These are phyloP conservation scores for Rhipidocladum racemiflorum DNA, from an alignment of 176 grass and related monocot species.

Conservation along the genomic window DNA sequence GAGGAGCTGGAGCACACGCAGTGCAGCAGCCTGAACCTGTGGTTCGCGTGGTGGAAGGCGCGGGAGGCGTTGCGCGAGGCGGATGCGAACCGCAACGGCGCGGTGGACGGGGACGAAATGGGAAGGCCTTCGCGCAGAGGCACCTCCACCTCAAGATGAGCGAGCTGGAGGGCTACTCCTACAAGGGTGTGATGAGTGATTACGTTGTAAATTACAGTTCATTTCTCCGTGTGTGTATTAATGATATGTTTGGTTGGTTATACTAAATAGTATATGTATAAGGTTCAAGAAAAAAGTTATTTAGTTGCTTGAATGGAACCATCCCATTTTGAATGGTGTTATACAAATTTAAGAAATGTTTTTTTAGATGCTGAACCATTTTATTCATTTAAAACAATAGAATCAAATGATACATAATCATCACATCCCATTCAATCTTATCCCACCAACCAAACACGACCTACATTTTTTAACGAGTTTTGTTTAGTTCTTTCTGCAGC, in stretches of 20 bases:
- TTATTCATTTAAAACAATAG: too few relatives aligned
- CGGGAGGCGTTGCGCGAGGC: slow-evolving; percentile 46
- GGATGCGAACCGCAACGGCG: slow-evolving; percentile 57
- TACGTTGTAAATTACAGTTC: background rate
- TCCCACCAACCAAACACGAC: too few relatives aligned
- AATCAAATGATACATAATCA: too few relatives aligned
- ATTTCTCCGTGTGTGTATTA: background rate
- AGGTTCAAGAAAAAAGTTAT: too few relatives aligned
- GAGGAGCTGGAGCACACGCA: slow-evolving; percentile 64
- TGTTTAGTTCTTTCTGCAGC: background rate
- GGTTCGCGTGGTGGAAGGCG: slow-evolving; percentile 83
- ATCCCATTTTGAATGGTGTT: too few relatives aligned
- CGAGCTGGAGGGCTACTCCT: slow-evolving; percentile 30
- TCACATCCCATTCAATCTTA: too few relatives aligned
- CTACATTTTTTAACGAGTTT: too few relatives aligned
- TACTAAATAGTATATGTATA: too few relatives aligned
- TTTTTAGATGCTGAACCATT: too few relatives aligned
- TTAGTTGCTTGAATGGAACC: too few relatives aligned
- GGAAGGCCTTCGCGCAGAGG: slow-evolving; percentile 52
- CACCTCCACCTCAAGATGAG: slow-evolving; percentile 64
- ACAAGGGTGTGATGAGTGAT: background rate
- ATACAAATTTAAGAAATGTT: too few relatives aligned
- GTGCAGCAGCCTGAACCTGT: slow-evolving; percentile 64
- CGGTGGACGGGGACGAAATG: slow-evolving; percentile 54
- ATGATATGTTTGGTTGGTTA: too few relatives aligned